phyloP scores from a whole-genome alignment of 805 yeast genomes.

The Kluyveromyces starmeri region DNA sequence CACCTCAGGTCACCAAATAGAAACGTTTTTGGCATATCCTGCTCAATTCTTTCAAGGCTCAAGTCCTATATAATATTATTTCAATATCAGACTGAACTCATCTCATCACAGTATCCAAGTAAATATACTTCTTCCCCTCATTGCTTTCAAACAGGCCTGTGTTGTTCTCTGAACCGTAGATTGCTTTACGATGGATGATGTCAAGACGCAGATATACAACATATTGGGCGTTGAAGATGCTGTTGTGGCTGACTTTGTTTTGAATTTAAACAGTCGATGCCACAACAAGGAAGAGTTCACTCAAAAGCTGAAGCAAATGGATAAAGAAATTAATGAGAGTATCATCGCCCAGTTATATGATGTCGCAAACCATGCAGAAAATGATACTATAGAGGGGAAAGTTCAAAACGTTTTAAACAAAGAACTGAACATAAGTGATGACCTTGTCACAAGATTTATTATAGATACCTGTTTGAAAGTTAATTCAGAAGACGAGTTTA shows the following conservation, averaged over 20 bases:
- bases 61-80: too few relatives aligned
- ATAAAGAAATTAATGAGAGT: slow-evolving; percentile 31
- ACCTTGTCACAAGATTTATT: slow-evolving; percentile 19
- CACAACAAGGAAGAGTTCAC: slow-evolving; percentile 29
- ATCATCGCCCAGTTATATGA: slow-evolving; percentile 11
- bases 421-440: slow-evolving; percentile 14
- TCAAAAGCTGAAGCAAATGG: slow-evolving; percentile 32
- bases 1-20: too few relatives aligned
- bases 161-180: too few relatives aligned
- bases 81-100: too few relatives aligned
- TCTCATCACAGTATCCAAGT: too few relatives aligned
- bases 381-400: slow-evolving; percentile 6
- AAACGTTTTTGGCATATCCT: too few relatives aligned
- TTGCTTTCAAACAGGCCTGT: too few relatives aligned
- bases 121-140: too few relatives aligned
- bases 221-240: slow-evolving; percentile 34
- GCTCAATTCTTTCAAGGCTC: too few relatives aligned
- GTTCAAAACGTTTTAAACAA: slow-evolving; percentile 10
- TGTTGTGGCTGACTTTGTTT: slow-evolving; percentile 39
- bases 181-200: too few relatives aligned
- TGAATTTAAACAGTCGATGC: slow-evolving; percentile 32
- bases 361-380: slow-evolving; percentile 2
- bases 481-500: slow-evolving; percentile 8
- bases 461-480: slow-evolving; percentile 12
- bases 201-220: slow-evolving; percentile 12